Evolutionary conservation across 2,329 filamentous ascomycete species (phyloP).

Genomic region (Paracoccidioides lutzii): DNA sequence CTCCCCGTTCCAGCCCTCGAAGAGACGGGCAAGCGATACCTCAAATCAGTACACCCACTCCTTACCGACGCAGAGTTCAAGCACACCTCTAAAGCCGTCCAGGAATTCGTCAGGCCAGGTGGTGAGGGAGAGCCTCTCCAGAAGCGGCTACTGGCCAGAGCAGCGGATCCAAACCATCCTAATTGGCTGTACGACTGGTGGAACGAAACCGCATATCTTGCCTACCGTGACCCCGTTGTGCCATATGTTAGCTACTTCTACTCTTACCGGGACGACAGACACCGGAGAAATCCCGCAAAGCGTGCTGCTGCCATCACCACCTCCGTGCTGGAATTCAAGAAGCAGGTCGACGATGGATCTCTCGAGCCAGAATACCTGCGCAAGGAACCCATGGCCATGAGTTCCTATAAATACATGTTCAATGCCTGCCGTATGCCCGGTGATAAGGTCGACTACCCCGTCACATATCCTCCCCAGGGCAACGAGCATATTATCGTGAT

Average conservation of each 20-base stretch:
- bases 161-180: conserved; percentile 65
- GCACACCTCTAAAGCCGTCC: conserved; percentile 62
- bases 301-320: conserved; percentile 83
- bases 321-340: conserved; percentile 84
- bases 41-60: conserved; percentile 54
- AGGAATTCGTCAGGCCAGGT: conserved; percentile 79
- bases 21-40: conserved; percentile 51
- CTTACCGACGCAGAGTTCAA: conserved; percentile 47
- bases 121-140: conserved; percentile 73
- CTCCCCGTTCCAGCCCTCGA: conserved; percentile 52
- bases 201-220: conserved; percentile 88
- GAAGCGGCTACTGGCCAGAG: conserved; percentile 67
- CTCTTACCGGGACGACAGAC: conserved; percentile 86
- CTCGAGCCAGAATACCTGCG: conserved; percentile 99
- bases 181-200: conserved; percentile 99
- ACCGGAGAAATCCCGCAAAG: conserved; percentile 76
- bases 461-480: conserved; percentile 62
- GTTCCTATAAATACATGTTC: conserved; percentile 98
- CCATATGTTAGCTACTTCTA: conserved; percentile 99
- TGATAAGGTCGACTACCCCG: conserved; percentile 65
- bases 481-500: conserved; percentile 83
- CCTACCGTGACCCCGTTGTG: conserved; percentile 87
- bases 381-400: conserved; percentile 94
- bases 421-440: conserved; percentile 79
- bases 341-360: conserved; percentile 65